Percentiles rank a stretch among this genome's conserved stretches.
Conservation (phyloP, 257 asterid species). For the Capsicum pubescens region DNA sequence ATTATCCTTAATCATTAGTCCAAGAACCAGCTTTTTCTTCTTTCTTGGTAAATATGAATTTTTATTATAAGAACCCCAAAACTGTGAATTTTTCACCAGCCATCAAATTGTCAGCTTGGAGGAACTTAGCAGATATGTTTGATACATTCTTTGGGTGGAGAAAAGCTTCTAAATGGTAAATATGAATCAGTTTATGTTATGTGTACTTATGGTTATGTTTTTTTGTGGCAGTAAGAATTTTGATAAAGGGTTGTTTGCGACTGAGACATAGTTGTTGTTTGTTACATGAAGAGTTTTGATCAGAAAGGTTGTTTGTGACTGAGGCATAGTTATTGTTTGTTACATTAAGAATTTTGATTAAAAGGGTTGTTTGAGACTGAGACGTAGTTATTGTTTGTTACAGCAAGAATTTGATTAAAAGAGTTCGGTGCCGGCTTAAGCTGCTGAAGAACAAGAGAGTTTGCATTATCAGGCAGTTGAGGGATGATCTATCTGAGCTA, state of each 20-base stretch:
- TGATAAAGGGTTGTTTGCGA: background rate
- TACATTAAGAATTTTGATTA: constrained; percentile 45
- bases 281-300: background rate
- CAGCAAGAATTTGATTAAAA: constrained; percentile 50
- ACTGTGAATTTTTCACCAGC: constrained; percentile 19
- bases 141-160: constrained; percentile 78
- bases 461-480: constrained; percentile 61
- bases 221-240: background rate
- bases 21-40: background rate
- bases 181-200: background rate
- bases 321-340: background rate
- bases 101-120: background rate
- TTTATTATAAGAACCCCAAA: background rate
- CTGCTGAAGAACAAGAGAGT: constrained; percentile 66
- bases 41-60: background rate
- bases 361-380: background rate
- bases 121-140: constrained; percentile 44
- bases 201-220: background rate
- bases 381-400: background rate
- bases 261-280: no score
- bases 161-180: constrained; percentile 86
- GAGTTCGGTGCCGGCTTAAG: constrained; percentile 66
- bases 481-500: constrained; percentile 64
- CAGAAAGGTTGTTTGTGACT: constrained; percentile 37
- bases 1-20: background rate